Evolutionary conservation across 306 rosid species (phyloP), one percentile per base, ranked within the genome.

Genomic region (Cucurbita pepo): DNA sequence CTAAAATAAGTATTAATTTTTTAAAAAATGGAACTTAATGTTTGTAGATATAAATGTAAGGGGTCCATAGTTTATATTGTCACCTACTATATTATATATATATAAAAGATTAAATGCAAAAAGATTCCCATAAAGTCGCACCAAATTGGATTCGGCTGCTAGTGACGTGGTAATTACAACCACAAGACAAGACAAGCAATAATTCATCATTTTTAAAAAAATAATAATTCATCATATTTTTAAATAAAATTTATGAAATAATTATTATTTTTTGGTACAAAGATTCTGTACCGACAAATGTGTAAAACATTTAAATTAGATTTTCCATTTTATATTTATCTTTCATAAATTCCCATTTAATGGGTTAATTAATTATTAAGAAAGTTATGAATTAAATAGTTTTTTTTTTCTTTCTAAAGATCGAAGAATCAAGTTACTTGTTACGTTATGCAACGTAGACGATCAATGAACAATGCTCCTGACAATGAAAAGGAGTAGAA

Each of bases 111-210:
- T 36, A 15, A 8, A 67, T 67, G 8, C 41, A 6, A 47, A 7
- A 45, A 67, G 73, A 67, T 67, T 47, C 73, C 13, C 40, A 44
- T 47, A 47, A 67, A 67, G 73, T 21, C n/a, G 48, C 45, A 41
- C 43, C 64, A 37, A 72, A 54, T 54, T 53, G 63, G 75, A 38
- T 55, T 72, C 6, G 75, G 75, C 14, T 54, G 54, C 45, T 18
- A 53, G 75, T 55, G 63, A 72, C 55, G 75, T 38, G 30, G 74
- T 69, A 15, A 59, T 69, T 51, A 48, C 59, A 69, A 50, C 56
- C 22, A 48, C 56, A 25, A 15, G 18, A 34, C 37, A 60, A 60
- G 30, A n/a, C 48, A 62, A n/a, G 5, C 66, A 62, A 62, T 62
- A 50, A 51, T 69, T 69, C 59, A 51, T 69, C 6, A 2, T 13